Base-by-base conservation (phyloP, 1,284 basidiomycete species). In the Boletus semigastroideus region DNA sequence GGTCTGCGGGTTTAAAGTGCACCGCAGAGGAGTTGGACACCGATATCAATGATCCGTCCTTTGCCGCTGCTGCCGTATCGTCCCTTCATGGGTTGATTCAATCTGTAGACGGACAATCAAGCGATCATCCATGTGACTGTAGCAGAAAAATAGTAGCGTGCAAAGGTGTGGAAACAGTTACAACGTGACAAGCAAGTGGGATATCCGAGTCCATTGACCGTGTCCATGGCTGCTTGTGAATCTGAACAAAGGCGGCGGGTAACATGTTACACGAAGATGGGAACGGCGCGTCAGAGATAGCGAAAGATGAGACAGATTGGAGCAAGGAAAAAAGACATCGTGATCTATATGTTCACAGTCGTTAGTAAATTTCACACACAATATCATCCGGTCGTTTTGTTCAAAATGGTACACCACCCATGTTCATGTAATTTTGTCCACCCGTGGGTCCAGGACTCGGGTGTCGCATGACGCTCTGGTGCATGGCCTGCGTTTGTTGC, bases 401-500 rank as follows among this genome's bases (percentile, higher is more conserved):
- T 66, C 50, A 72, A 49, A 60, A 67, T 20, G 66, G 71, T 63
- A 75, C 74, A 17, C 72, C 70, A 45, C 73, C 70, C 69, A 80
- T 80, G 62, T 71, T 73, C 72, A 82, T 79, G 67, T 80, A 85
- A 45, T 76, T 78, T 66, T 84, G 82, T 48, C 72, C 74, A 22
- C 67, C 66, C 49, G 74, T 62, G 14, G 82, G 83, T 16, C 75
- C 78, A 16, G 87, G 87, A 63, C 85, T 89, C 8, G 86, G 79
- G 65, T 89, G 84, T 52, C 87, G 80, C 85, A 90, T 83, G 51
- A 89, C 85, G 59, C 85, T 88, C 63, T 90, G 80, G 46, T 83
- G 87, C 82, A 90, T 86, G n/a, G 85, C 80, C 55, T 86, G 84
- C 20, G 78, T 74, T 58, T 81, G 76, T 31, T 75, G 72, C 44